Base-by-base conservation (phyloP, 352 stramenopile species). In the Plasmopara halstedii region DNA sequence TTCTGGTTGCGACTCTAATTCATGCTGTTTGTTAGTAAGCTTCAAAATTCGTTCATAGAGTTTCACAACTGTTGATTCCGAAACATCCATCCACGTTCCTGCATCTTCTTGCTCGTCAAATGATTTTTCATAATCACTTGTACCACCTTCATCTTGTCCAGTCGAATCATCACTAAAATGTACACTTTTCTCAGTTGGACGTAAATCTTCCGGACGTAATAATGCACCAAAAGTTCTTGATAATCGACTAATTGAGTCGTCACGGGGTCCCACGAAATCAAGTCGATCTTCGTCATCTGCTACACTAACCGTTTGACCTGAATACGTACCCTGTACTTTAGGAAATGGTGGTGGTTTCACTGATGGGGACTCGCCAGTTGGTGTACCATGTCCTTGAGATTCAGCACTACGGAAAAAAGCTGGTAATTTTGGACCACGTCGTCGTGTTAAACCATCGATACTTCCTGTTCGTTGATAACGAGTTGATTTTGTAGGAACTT, bases 31-130 rank as follows among this genome's bases (percentile, higher is more conserved):
- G 58, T 76, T 82, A 5, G 73, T 85, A 35, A 80, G 51, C 53
- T 80, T 69, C 26, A 85, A 27, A 25, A 85, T 76, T 49, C 70
- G 64, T 51, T 85, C 69, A 52, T 85, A 85, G 13, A 85, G 46
- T 41, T 67, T 66, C 46, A 80, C 69, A 42, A 85, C 56, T 31
- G 65, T 68, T 11, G 58, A 59, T 42, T 76, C 77, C 9, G 60
- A 56, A 6, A 40, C 36, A 11, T 59, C 47, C 2, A 40, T n/a
- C n/a, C 42, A 10, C 48, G 39, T 14, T 56, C 35, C 36, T n/a
- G 39, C 50, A 1, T 35, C 36, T 25, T 36, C 13, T 9, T 53
- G 57, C 0, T 33, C 48, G 0, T 17, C 9, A 22, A 54, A 47
- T 10, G 3, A 4, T 19, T 22, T 37, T 10, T 37, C 35, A 23